A percentile compares a stretch with the other conserved stretches of the same genome.
Conservation (phyloP, 495 filamentous ascomycete species). For the Haplographium delicatum region DNA sequence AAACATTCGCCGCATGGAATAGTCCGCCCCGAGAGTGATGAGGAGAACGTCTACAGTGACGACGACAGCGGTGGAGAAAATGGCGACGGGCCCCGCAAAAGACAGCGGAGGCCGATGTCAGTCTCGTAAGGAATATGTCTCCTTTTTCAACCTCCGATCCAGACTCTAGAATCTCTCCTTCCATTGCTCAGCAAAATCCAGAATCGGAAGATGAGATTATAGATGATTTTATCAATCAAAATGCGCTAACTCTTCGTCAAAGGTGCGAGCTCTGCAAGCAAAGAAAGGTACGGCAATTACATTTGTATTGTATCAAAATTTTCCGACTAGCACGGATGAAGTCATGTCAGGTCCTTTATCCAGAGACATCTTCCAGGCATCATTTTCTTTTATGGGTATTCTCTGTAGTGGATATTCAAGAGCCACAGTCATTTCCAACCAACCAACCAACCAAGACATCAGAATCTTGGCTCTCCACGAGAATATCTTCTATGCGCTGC, state of each 20-base stretch:
- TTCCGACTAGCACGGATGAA: not conserved
- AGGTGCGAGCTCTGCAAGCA: conserved; percentile 81
- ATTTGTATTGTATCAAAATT: not conserved
- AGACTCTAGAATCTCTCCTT: not conserved
- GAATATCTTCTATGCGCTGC: too few relatives aligned
- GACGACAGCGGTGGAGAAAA: conserved; percentile 22
- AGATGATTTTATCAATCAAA: conserved; percentile 4
- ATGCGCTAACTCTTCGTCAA: conserved; percentile 26
- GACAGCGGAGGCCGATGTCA: conserved; percentile 26
- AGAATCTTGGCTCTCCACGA: too few relatives aligned
- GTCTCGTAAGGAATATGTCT: conserved; percentile 29
- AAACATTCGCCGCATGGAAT: conserved; percentile 18
- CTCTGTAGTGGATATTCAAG: too few relatives aligned
- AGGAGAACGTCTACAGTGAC: conserved; percentile 21
- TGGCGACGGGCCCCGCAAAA: conserved; percentile 27
- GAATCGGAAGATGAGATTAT: conserved; percentile 5
- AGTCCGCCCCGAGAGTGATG: conserved; percentile 23
- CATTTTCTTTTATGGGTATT: too few relatives aligned
- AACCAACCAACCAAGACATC: too few relatives aligned
- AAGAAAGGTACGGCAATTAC: conserved; percentile 57
- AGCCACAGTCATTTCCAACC: too few relatives aligned
- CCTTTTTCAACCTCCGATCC: conserved; percentile 9
- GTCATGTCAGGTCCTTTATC: too few relatives aligned
- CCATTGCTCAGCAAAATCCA: not conserved
- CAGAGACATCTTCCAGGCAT: too few relatives aligned